A percentile compares a stretch with the other conserved stretches of the same genome.
Evolutionary conservation across 2,329 filamentous ascomycete species (phyloP).

Genomic region (Talaromyces marneffei): DNA sequence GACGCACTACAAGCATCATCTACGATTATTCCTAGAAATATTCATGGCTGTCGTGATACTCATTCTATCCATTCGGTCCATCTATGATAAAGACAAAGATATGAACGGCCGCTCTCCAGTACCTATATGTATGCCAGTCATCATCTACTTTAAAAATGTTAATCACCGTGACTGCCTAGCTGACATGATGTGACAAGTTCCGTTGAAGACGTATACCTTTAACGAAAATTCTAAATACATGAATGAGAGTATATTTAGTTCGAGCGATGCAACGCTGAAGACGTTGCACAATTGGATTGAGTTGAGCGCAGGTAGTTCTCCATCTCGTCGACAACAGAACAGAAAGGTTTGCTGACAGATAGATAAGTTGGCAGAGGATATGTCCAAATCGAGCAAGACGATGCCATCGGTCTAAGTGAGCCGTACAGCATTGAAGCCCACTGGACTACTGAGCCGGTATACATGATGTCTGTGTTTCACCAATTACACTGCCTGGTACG

Average conservation of each 20-base stretch:
- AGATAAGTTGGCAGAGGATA: background rate
- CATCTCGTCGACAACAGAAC: background rate
- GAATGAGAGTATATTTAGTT: constrained; percentile 5
- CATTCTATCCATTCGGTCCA: background rate
- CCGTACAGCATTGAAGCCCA: constrained; percentile 4
- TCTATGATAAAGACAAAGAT: background rate
- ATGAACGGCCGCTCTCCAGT: background rate
- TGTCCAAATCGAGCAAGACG: background rate
- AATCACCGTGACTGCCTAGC: background rate
- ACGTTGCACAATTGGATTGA: constrained; percentile 7
- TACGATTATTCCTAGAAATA: background rate
- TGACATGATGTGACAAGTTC: background rate
- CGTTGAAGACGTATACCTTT: constrained; percentile 2
- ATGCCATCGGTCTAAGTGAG: background rate
- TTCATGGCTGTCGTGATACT: background rate
- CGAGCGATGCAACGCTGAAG: background rate
- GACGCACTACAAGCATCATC: background rate
- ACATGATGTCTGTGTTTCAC: constrained; percentile 11
- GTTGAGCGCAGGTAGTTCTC: constrained; percentile 1
- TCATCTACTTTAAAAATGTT: background rate
- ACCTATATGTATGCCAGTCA: background rate
- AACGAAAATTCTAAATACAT: background rate
- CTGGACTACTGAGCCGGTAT: background rate
- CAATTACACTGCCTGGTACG: constrained; percentile 7
- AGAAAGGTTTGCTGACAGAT: background rate